Base-by-base conservation (phyloP, 1,139 yeast genomes). In the Hansenula sp. region DNA sequence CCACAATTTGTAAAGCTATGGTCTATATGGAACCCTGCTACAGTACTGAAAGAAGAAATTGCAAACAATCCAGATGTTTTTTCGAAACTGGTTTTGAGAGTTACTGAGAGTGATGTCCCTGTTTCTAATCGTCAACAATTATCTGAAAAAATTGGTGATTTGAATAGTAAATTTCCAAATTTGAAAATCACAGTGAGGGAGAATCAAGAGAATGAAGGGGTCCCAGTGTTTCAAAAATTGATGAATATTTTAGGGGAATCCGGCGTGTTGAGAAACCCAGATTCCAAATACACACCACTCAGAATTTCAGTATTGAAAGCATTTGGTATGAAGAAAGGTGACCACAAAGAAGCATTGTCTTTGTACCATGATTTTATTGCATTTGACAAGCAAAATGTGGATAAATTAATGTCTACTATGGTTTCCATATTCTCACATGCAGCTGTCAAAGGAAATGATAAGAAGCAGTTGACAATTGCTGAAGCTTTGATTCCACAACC, bases 291-390 rank as follows among this genome's bases (percentile, higher is more conserved):
- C 17, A 37, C 41, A 2, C 24, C 44, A 6, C 17, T 51, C 13
- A 41, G 50, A 32, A 29, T 25, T 6, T 27, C 46, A 12, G 31
- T 60, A 2, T 44, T 75, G 20, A 69, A 69, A 43, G 47, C 59
- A 6, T 59, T 62, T 36, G 80, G 79, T 1, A 59, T 69, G 45
- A 51, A 62, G 44, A 47, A 48, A n/a, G 50, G 57, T 27, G 67
- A 75, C 40, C 58, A 69, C 12, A 62, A 64, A 16, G 53, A 57
- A 24, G 63, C 78, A 0, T 59, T 78, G 25, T 63, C 65, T 12
- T 55, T 71, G 8, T 79, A 75, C 53, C 73, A 77, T 43, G 66
- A 68, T 21, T 78, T 69, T 51, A 71, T 77, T 36, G 44, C 53
- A 2, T 50, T 52, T 11, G 60, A 73, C 10, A 64, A 75, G 1